Percentiles rank a stretch among this genome's conserved stretches.
phyloP scores from a whole-genome alignment of 164 flowering plant species.

The Hamamelis virginiana region DNA sequence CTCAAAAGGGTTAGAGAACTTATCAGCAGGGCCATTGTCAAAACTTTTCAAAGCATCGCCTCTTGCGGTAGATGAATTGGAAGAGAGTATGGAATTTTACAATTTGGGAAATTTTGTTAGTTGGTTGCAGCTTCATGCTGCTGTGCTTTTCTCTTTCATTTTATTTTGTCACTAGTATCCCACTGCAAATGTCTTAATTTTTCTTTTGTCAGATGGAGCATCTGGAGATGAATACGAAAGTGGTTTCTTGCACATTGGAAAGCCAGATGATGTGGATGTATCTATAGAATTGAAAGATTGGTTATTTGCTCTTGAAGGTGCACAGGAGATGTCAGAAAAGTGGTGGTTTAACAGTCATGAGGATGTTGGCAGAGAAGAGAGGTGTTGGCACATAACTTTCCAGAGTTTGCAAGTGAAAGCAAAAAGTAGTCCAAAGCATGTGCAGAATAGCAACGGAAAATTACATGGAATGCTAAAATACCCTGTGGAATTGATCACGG shows the following conservation, averaged over 20 bases:
- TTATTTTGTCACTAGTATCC: background rate
- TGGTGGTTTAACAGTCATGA: slow-evolving; percentile 39
- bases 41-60: slow-evolving; percentile 72
- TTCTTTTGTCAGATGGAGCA: slow-evolving; percentile 46
- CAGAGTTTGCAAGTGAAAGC: slow-evolving; percentile 63
- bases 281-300: slow-evolving; percentile 82
- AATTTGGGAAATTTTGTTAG: background rate
- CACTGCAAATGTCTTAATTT: background rate
- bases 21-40: slow-evolving; percentile 76
- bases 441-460: slow-evolving; percentile 29
- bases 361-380: slow-evolving; percentile 60
- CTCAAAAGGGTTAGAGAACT: slow-evolving; percentile 70
- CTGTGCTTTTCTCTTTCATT: background rate
- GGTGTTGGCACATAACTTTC: slow-evolving; percentile 90
- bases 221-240: slow-evolving; percentile 36
- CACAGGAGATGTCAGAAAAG: slow-evolving; percentile 63
- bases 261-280: slow-evolving; percentile 84
- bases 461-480: slow-evolving; percentile 28
- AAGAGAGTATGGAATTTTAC: slow-evolving; percentile 45
- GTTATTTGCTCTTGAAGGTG: slow-evolving; percentile 96
- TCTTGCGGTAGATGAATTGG: slow-evolving; percentile 32
- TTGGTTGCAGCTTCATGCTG: background rate
- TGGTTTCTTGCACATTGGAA: slow-evolving; percentile 57
- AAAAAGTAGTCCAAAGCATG: slow-evolving; percentile 51
- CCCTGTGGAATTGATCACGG: slow-evolving; percentile 75